Evolutionary conservation across 805 yeast genomes (phyloP).

Genomic region (Candida hungchunana): DNA sequence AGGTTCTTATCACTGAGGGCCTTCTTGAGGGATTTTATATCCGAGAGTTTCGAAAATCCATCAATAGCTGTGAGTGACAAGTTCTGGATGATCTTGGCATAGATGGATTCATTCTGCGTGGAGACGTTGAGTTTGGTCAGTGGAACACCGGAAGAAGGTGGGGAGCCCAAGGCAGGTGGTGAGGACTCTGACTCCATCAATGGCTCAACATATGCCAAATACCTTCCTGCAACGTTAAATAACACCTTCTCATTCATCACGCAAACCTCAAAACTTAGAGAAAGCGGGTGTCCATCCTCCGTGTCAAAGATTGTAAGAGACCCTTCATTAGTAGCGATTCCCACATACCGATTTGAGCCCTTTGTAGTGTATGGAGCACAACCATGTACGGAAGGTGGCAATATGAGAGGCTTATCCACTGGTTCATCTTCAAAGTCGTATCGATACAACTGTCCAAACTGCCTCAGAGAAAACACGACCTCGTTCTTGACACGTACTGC

Average conservation of each 20-base stretch:
- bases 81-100: constrained; percentile 35
- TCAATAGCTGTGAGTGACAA: constrained; percentile 52
- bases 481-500: constrained; percentile 11
- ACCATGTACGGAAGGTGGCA: constrained; percentile 28
- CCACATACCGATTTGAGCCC: constrained; percentile 20
- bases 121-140: constrained; percentile 20
- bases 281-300: constrained; percentile 14
- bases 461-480: constrained; percentile 8
- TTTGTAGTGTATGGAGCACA: constrained; percentile 22
- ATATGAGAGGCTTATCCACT: constrained; percentile 14
- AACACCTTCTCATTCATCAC: constrained; percentile 35
- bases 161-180: too few relatives aligned
- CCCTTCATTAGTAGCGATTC: constrained; percentile 29
- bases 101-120: constrained; percentile 19
- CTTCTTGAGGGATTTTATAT: constrained; percentile 26
- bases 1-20: constrained; percentile 12
- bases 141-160: too few relatives aligned
- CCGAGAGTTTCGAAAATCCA: constrained; percentile 44
- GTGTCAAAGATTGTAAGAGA: constrained; percentile 25
- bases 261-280: constrained; percentile 17
- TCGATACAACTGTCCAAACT: constrained; percentile 24
- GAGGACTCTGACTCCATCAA: constrained; percentile 1
- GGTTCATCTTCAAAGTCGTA: constrained; percentile 7
- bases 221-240: constrained; percentile 41
- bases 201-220: constrained; percentile 33